Base-by-base conservation (phyloP, 805 yeast genomes). In the Yamadazyma akitaensis region DNA sequence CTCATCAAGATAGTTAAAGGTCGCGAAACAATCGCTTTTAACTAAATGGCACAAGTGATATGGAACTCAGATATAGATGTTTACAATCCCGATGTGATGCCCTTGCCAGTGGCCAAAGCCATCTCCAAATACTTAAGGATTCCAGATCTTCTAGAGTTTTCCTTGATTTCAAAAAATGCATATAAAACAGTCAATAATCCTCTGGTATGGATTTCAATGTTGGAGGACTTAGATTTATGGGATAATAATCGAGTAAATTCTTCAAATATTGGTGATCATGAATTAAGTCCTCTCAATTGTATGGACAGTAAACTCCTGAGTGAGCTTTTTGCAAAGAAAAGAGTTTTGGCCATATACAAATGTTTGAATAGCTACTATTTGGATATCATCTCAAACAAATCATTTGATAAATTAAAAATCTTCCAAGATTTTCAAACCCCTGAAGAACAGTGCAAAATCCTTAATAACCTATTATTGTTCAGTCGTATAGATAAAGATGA, bases 391-490 rank as follows among this genome's bases (percentile, higher is more conserved):
- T 52, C 63, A 9, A 69, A 76, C 49, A 62, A 63, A 43, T 59
- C 74, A 4, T 74, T 67, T 48, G 67, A 68, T 34, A 70, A 68
- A 41, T 68, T 81, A 9, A 59, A 64, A 26, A 65, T 79, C n/a
- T 77, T 79, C 59, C 67, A 65, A 42, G 68, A 64, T 14, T 79
- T 62, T 52, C 67, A 69, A 14, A 68, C 75, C 16, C 84, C 84
- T 0, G 75, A 72, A 43, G 76, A 76, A 10, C 84, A 80, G 51
- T 77, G 82, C 6, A 62, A 61, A 40, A 65, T 77, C 2, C 58
- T 80, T 31, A 58, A 61, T 16, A 72, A 73, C 43, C 61, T 80
- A 12, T 54, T 65, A 46, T 58, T 59, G 37, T 77, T 69, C 56
- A 68, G 75, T 21, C 56, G 55, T 34, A 57, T 69, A 10, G 76